phyloP scores from a whole-genome alignment of 768 basidiomycete species.

The Plicaturopsis crispa region DNA sequence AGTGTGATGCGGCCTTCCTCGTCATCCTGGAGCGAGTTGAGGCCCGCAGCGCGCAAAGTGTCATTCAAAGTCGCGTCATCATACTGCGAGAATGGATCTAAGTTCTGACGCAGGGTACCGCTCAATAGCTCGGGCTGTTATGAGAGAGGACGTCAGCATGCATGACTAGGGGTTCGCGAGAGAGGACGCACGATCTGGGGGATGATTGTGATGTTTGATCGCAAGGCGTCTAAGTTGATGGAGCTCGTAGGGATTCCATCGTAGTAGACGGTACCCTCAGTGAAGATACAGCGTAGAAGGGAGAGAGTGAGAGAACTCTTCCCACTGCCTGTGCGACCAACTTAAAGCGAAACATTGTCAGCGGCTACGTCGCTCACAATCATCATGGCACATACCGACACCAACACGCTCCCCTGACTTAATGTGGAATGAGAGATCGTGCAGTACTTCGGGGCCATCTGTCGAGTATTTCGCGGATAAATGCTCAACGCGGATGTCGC shows the following conservation, averaged over 20 bases:
- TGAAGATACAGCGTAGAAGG: constrained; percentile 40
- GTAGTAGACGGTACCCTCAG: constrained; percentile 37
- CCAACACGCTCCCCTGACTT: constrained; percentile 52
- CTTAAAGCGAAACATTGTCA: constrained; percentile 13
- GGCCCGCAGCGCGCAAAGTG: constrained; percentile 35
- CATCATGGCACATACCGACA: constrained; percentile 25
- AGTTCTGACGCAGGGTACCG: constrained; percentile 37
- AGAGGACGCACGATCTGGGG: constrained; percentile 24
- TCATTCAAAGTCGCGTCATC: constrained; percentile 34
- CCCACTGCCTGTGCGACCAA: constrained; percentile 37
- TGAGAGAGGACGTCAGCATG: constrained; percentile 6
- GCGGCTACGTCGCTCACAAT: neutral
- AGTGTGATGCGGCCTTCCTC: constrained; percentile 20
- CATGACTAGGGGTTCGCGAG: neutral
- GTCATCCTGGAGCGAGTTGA: constrained; percentile 18
- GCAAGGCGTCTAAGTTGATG: constrained; percentile 38
- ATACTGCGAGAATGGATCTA: constrained; percentile 43
- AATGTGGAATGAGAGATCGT: constrained; percentile 44
- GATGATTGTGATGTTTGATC: constrained; percentile 39
- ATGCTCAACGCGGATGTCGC: constrained; percentile 33
- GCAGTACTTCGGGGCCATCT: constrained; percentile 49
- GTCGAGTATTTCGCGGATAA: constrained; percentile 32
- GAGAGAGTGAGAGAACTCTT: constrained; percentile 47
- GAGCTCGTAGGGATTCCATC: constrained; percentile 32
- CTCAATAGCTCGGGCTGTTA: constrained; percentile 29